A percentile compares a stretch with the other conserved stretches of the same genome.
Conservation (phyloP, 805 yeast genomes). For the Barnettozyma sucrosica region DNA sequence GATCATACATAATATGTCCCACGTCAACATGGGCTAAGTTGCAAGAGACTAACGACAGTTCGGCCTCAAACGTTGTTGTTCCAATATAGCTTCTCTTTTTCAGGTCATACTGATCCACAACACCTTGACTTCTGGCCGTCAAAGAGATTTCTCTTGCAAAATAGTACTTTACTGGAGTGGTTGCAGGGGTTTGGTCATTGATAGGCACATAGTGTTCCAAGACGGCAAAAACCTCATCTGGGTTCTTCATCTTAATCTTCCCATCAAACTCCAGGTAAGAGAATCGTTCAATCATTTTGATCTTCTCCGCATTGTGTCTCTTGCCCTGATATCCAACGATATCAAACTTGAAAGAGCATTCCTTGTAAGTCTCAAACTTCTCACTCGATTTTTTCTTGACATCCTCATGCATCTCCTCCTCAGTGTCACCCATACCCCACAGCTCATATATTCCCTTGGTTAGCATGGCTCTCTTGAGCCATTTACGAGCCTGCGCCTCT, state of each 20-base stretch:
- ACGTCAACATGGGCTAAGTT: slow-evolving; percentile 72
- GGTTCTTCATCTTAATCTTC: slow-evolving; percentile 67
- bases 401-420: slow-evolving; percentile 52
- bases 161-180: slow-evolving; percentile 50
- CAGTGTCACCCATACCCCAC: slow-evolving; percentile 65
- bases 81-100: slow-evolving; percentile 84
- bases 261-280: slow-evolving; percentile 69
- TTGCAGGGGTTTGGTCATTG: slow-evolving; percentile 36
- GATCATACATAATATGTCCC: slow-evolving; percentile 77
- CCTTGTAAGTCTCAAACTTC: slow-evolving; percentile 29
- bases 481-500: slow-evolving; percentile 60
- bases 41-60: slow-evolving; percentile 78
- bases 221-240: slow-evolving; percentile 64
- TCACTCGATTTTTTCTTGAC: slow-evolving; percentile 27
- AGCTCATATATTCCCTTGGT: slow-evolving; percentile 75
- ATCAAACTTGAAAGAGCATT: slow-evolving; percentile 71
- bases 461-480: slow-evolving; percentile 64
- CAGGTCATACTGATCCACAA: slow-evolving; percentile 74
- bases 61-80: slow-evolving; percentile 96
- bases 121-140: slow-evolving; percentile 56
- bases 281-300: slow-evolving; percentile 66
- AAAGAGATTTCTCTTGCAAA: slow-evolving; percentile 69
- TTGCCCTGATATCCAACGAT: slow-evolving; percentile 74
- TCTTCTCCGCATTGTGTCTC: slow-evolving; percentile 42
- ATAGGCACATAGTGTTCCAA: slow-evolving; percentile 66